A percentile compares a stretch with the other conserved stretches of the same genome.
Evolutionary conservation across 371 early-diverging fungal species (phyloP).

Genomic region (Lichtheimia ramosa): DNA sequence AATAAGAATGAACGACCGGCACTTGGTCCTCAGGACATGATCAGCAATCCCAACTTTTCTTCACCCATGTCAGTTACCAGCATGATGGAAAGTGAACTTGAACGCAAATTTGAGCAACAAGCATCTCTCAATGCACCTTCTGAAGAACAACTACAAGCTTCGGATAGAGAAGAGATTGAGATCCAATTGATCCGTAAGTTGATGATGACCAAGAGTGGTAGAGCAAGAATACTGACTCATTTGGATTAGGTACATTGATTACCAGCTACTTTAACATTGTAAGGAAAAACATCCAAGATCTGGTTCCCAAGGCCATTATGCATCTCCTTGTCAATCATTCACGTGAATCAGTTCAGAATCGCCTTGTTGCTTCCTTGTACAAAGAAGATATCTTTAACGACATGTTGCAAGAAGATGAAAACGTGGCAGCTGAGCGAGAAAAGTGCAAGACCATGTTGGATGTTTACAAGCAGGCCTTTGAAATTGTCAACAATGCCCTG

Average conservation of each 20-base stretch:
- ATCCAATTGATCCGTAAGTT: conserved; percentile 80
- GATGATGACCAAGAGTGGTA: not conserved
- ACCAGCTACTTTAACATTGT: conserved; percentile 28
- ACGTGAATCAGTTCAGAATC: conserved; percentile 78
- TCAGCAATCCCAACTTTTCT: conserved; percentile 29
- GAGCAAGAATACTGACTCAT: not conserved
- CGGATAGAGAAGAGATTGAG: conserved; percentile 84
- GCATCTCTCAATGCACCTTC: conserved; percentile 6
- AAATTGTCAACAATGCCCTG: conserved; percentile 74
- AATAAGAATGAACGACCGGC: conserved; percentile 47
- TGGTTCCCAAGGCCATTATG: conserved; percentile 95
- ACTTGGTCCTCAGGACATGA: conserved; percentile 35
- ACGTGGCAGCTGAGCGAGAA: conserved; percentile 75
- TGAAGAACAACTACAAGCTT: conserved; percentile 34
- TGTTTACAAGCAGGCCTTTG: conserved; percentile 82
- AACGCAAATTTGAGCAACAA: conserved; percentile 35
- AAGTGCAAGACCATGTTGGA: conserved; percentile 82
- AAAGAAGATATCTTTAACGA: conserved; percentile 74
- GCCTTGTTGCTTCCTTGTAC: conserved; percentile 86
- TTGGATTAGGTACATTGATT: conserved; percentile 35
- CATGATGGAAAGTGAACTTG: conserved; percentile 47
- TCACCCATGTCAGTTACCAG: conserved; percentile 43
- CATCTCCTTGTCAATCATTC: conserved; percentile 78
- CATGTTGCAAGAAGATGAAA: conserved; percentile 83
- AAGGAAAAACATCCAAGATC: conserved; percentile 82